Evolutionary conservation across 2,329 filamentous ascomycete species (phyloP).

Genomic region (Aspergillus pseudoterreus): DNA sequence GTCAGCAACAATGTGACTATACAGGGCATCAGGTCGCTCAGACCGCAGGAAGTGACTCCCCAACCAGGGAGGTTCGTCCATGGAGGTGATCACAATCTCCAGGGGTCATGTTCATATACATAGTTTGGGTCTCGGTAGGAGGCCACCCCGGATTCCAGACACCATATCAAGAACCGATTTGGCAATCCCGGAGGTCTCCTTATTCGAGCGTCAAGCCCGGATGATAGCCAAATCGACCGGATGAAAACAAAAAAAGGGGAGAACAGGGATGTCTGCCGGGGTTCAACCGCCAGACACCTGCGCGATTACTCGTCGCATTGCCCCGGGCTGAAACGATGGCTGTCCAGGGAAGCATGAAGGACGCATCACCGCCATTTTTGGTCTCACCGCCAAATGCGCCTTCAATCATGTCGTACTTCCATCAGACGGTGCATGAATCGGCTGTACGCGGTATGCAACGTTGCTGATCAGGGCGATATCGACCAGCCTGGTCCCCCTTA

Average conservation of each 20-base stretch:
- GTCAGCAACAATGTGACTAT: background rate
- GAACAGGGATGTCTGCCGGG: slow-evolving; percentile 4
- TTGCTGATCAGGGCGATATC: background rate
- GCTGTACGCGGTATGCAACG: background rate
- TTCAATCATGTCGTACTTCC: background rate
- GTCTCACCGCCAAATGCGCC: slow-evolving; percentile 12
- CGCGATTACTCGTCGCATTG: slow-evolving; percentile 8
- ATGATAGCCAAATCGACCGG: background rate
- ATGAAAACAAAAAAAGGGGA: slow-evolving; percentile 1
- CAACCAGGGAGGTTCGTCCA: background rate
- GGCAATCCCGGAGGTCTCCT: too few species aligned
- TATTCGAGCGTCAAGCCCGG: too few species aligned
- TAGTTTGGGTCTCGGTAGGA: too few species aligned
- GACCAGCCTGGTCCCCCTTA: slow-evolving; percentile 9
- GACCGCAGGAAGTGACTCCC: background rate
- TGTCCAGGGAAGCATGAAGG: slow-evolving; percentile 5
- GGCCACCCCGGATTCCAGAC: too few species aligned
- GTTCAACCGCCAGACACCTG: slow-evolving; percentile 1
- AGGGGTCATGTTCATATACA: background rate
- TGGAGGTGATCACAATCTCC: background rate
- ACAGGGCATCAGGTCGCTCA: background rate
- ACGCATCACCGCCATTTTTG: slow-evolving; percentile 17
- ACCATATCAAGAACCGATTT: too few species aligned
- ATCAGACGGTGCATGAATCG: background rate
- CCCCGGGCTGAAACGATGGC: slow-evolving; percentile 17